Evolutionary conservation across 139 green algal species (phyloP).

Genomic region (Coelastrella sp.): DNA sequence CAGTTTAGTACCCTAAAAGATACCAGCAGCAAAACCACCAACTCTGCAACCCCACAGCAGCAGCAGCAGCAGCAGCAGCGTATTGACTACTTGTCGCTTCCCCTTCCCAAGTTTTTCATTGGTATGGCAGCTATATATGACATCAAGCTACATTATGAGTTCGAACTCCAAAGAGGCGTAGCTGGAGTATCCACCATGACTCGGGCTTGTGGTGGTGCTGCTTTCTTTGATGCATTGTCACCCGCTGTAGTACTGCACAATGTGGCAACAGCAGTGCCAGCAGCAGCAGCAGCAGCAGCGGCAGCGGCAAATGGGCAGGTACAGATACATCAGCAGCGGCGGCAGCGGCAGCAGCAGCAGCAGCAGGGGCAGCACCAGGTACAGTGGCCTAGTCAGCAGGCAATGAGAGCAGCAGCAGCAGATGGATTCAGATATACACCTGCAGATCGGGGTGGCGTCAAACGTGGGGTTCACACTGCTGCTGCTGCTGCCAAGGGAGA

Average conservation of each 20-base stretch:
- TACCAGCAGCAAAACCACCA: slow-evolving; percentile 72
- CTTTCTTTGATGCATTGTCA: slow-evolving; percentile 62
- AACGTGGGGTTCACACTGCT: neutral
- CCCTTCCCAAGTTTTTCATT: slow-evolving; percentile 59
- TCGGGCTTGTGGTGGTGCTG: slow-evolving; percentile 63
- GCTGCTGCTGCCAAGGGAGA: neutral
- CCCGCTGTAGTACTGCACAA: slow-evolving; percentile 64
- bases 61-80: slow-evolving; percentile 20
- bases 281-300: slow-evolving; percentile 6
- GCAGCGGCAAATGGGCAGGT: neutral
- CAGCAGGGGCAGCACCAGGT: neutral
- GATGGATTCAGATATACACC: neutral
- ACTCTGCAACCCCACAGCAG: slow-evolving; percentile 36
- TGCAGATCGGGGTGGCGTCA: neutral
- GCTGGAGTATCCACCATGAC: slow-evolving; percentile 75
- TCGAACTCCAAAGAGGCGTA: slow-evolving; percentile 66
- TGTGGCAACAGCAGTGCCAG: neutral
- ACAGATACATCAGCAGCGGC: neutral
- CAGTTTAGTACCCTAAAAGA: no score
- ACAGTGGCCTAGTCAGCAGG: neutral
- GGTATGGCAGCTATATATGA: slow-evolving; percentile 79
- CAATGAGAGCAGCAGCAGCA: slow-evolving; percentile 11
- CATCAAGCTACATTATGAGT: slow-evolving; percentile 75
- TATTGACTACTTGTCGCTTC: neutral
- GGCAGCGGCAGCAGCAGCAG: neutral